These are phyloP conservation scores for Noccaea caerulescens DNA, from an alignment of 345 rosid genomes.

Conservation along the genomic window DNA sequence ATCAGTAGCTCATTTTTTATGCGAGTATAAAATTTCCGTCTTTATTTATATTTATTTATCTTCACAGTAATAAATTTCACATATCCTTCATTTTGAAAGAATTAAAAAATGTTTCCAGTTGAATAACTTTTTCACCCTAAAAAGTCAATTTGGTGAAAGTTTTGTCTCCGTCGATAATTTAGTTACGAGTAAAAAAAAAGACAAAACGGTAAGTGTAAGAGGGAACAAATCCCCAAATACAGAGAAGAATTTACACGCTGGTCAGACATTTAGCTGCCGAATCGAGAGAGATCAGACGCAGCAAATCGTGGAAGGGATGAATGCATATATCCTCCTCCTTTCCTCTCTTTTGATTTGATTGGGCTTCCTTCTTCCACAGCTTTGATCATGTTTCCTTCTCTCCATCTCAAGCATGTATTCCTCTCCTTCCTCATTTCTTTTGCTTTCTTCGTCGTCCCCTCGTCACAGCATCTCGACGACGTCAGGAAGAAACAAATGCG, in stretches of 20 bases:
- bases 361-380: constrained; percentile 13
- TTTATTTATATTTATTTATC: no score
- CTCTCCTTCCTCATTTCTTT: constrained; percentile 55
- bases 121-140: neutral
- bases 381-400: constrained; percentile 19
- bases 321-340: neutral
- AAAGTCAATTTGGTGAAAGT: constrained; percentile 14
- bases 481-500: constrained; percentile 71
- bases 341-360: constrained; percentile 1
- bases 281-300: constrained; percentile 29
- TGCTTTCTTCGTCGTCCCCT: constrained; percentile 41
- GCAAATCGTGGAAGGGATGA: constrained; percentile 1
- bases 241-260: neutral
- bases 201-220: constrained; percentile 1
- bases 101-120: neutral
- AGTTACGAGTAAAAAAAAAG: constrained; percentile 21
- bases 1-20: no score
- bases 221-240: constrained; percentile 17
- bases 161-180: neutral
- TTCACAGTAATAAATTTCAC: no score
- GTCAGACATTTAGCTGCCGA: constrained; percentile 16
- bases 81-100: no score
- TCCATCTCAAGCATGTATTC: constrained; percentile 31
- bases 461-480: constrained; percentile 49
- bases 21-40: no score